Evolutionary conservation across 768 basidiomycete species (phyloP), one percentile per base, ranked within the genome.

Genomic region (Cantharellus cinnabarinus): DNA sequence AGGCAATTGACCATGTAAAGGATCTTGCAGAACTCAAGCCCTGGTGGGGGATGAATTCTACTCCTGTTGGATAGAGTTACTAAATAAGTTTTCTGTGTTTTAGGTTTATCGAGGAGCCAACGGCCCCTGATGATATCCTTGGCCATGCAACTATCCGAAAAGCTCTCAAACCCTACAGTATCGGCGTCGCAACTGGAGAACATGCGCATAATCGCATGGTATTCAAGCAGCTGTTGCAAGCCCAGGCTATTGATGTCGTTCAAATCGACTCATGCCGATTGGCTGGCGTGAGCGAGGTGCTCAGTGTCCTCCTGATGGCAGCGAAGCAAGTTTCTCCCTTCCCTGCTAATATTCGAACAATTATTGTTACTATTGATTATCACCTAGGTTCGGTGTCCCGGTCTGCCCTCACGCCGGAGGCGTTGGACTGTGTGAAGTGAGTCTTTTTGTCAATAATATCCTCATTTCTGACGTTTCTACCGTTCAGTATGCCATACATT

Each of bases 341-440:
- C 4, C 7, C 54, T 34, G 56, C 44, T 3, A 37, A 39, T 5
- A 42, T 57, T 57, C 20, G 53, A 29, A 29, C 20, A 29, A 29
- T 44, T 40, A 7, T 57, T 57, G 15, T 5, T 38, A 14, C 41
- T 35, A 42, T 57, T 57, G 10, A 29, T 10, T 48, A 10, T 42
- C n/a, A n/a, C 50, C 4, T 60, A 85, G 82, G 65, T 89, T 86
- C 66, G 85, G 85, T 53, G 75, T 89, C 40, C 81, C 84, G 2
- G 87, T 91, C 10, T 90, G 88, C 66, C 93, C 93, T 5, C 93
- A 97, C 68, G 91, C 93, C 0, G 93, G 93, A 42, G 93, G 93
- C 62, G 88, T 95, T 44, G 89, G 89, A 4, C 73, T 94, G 40
- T 93, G 91, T 67, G 89, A 94, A 73, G 52, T 54, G 38, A 10